These are phyloP conservation scores for Lactarius hatsudake DNA, from an alignment of 768 basidiomycete genomes.

Conservation along the genomic window DNA sequence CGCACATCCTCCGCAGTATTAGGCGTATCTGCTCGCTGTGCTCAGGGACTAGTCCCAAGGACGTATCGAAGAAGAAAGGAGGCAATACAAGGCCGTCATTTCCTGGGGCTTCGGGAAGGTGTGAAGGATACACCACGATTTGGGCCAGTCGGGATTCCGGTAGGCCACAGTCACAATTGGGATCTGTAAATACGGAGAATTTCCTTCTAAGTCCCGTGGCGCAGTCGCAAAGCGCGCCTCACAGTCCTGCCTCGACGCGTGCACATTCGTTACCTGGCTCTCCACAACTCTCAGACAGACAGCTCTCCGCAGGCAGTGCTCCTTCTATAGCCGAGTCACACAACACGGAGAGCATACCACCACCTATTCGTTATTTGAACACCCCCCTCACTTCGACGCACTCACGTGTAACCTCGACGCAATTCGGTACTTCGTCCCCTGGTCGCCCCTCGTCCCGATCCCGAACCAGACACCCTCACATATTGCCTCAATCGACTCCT, in stretches of 20 bases:
- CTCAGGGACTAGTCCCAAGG: neutral
- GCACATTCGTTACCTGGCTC: neutral
- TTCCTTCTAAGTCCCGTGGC: neutral
- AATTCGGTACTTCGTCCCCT: neutral
- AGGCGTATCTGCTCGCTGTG: neutral
- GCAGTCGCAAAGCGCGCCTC: neutral
- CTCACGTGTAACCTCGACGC: slow-evolving; percentile 1
- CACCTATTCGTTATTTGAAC: neutral
- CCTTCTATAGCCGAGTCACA: neutral
- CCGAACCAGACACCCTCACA: too few species aligned
- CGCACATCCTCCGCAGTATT: neutral
- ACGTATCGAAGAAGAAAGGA: neutral
- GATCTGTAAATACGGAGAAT: neutral
- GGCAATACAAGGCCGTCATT: neutral
- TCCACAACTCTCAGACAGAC: neutral
- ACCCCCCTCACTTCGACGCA: neutral
- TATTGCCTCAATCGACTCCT: too few species aligned
- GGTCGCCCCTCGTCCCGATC: neutral
- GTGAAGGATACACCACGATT: neutral
- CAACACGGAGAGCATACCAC: neutral
- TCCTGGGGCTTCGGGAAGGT: too few species aligned
- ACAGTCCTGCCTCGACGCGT: neutral
- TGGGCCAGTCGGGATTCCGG: neutral
- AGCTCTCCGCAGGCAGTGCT: neutral
- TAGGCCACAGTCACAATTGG: neutral